Evolutionary conservation across 768 basidiomycete genomes (phyloP), one percentile per base, ranked within the genome.

Genomic region (Lactarius deliciosus): DNA sequence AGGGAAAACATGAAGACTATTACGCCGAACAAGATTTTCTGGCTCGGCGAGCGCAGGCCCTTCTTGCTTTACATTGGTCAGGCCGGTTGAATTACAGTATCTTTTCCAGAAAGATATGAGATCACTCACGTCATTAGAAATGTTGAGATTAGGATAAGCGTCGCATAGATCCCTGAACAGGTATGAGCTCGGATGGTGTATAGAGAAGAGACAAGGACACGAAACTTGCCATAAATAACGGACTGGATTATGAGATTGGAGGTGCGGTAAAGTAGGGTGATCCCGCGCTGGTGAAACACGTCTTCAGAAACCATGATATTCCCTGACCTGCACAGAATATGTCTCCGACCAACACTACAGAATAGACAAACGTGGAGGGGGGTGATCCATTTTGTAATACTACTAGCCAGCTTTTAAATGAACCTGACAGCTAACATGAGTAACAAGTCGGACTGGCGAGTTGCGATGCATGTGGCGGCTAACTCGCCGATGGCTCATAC

Each of bases 1-100:
- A 58, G n/a, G 1, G 34, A 58, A 25, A 58, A 58, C 57, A 58
- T 58, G 57, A 58, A 58, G n/a, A 58, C 34, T 36, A 25, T 38
- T 0, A 58, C 36, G 36, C 32, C 57, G 34, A 58, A 38, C 34
- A 58, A 5, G 11, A 38, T 15, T 25, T 36, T 58, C 57, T 58
- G 57, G 34, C 18, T 34, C 16, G 3, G 36, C 2, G n/a, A 20
- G 36, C 6, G 57, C 36, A 58, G n/a, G 20, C 57, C 57, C 36
- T 58, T 58, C 20, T 15, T n/a, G n/a, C 57, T 58, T 20, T 22
- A 38, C 34, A 56, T 22, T 28, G 4, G 36, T 36, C 36, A 10
- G 9, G 30, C 4, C 15, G 15, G 18, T 32, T 28, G 8, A 28
- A 20, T 25, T 22, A 34, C 32, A 34, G 30, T 30, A 30, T 1